phyloP scores from a whole-genome alignment of 805 yeast species.

The Kurtzmaniella cleridarum region DNA sequence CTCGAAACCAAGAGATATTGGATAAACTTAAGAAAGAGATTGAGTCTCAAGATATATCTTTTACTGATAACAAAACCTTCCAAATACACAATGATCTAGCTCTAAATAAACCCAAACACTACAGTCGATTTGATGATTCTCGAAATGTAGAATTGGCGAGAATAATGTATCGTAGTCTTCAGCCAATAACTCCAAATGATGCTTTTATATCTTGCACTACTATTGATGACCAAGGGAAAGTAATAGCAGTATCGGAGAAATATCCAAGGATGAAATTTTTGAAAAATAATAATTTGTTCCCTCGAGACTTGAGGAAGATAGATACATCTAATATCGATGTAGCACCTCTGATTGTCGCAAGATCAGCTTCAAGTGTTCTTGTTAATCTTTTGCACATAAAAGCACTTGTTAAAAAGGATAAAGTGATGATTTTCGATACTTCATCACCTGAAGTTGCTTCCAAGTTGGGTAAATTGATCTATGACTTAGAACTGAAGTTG shows the following conservation, averaged over 20 bases:
- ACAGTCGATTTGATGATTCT: conserved; percentile 1
- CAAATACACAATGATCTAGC: background rate
- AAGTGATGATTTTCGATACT: conserved; percentile 81
- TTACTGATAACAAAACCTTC: conserved; percentile 2
- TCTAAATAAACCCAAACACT: background rate
- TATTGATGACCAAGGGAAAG: conserved; percentile 64
- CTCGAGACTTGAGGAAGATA: conserved; percentile 82
- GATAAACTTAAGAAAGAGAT: no score
- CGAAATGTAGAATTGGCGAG: conserved; percentile 1
- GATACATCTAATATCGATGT: conserved; percentile 73
- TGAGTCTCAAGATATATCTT: background rate
- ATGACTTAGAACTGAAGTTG: conserved; percentile 75
- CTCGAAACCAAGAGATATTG: no score
- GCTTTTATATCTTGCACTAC: conserved; percentile 72
- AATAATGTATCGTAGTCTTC: conserved; percentile 16
- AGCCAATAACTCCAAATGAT: conserved; percentile 45
- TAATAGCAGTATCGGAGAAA: conserved; percentile 63
- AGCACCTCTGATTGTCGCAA: conserved; percentile 82
- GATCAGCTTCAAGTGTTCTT: conserved; percentile 67
- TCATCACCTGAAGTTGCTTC: conserved; percentile 62
- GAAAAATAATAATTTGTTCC: conserved; percentile 65
- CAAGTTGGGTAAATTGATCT: conserved; percentile 70
- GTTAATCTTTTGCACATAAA: conserved; percentile 83
- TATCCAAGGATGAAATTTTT: conserved; percentile 71
- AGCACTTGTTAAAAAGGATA: conserved; percentile 77